Base-by-base conservation (phyloP, 306 rosid species). In the Quercus rubra region DNA sequence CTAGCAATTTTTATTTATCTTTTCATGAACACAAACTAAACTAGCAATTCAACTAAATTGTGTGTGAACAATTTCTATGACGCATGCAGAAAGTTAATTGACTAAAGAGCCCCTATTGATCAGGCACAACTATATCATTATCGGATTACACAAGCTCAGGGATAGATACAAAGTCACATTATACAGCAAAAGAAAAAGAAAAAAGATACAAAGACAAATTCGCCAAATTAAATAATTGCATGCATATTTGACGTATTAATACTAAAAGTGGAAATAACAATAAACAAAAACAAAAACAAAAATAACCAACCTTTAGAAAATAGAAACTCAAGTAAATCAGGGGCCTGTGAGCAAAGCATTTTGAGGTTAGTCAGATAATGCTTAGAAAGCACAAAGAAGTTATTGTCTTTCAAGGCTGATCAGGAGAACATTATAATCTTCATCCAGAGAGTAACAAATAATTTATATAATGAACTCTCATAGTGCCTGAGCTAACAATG, bases 271-370 rank as follows among this genome's bases (percentile, higher is more conserved):
- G 55, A 58, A 43, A 15, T 33, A n/a, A 28, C 63, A n/a, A 75
- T 69, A 70, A 31, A 52, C 10, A 46, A 43, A 79, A 12, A 14
- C 57, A 75, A 77, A 92, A 11, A 18, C 62, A 74, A 77, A 92
- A 46, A 43, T 70, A 12, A 18, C 63, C 70, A 77, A 92, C 97
- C 97, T 87, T 87, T 83, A 70, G 74, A 83, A 90, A 94, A 92
- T 64, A 94, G 92, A 78, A 79, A 79, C 23, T 83, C 92, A 59
- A 92, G 99, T 68, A 95, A 87, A 73, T 90, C 94, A 21, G 97
- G 97, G 79, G 95, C 99, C 99, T 91, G 90, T 88, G 82, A 63
- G 66, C 61, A 82, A 86, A 74, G 77, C 49, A 80, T 76, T 86
- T 73, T 74, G 77, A 81, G 71, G 79, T 80, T 70, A 84, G 81